Percentiles rank a stretch among this genome's conserved stretches.
Conservation (phyloP, 1,284 basidiomycete species). For the Wallemia hederae region DNA sequence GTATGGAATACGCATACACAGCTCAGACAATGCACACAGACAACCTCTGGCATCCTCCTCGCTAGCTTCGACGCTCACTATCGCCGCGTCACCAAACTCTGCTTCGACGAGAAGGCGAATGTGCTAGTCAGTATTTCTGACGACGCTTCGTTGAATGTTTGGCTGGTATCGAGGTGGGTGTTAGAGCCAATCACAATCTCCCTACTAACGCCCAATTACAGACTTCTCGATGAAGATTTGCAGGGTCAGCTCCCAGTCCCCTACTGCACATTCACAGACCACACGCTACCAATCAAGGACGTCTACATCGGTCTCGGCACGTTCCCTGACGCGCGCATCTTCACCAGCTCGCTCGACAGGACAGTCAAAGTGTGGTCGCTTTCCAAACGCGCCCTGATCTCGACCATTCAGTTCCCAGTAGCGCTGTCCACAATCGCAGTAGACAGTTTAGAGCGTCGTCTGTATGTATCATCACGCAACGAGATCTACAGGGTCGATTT, state of each 20-base stretch:
- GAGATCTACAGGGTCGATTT: slow-evolving; percentile 18
- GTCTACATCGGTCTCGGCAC: slow-evolving; percentile 43
- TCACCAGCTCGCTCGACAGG: slow-evolving; percentile 61
- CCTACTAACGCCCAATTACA: slow-evolving; percentile 2
- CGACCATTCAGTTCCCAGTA: slow-evolving; percentile 39
- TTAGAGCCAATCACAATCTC: slow-evolving; percentile 1
- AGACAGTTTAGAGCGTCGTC: neutral
- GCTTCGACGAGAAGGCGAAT: slow-evolving; percentile 51
- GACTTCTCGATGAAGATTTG: slow-evolving; percentile 32
- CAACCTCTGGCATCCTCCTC: slow-evolving; percentile 62
- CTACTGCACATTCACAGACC: slow-evolving; percentile 56
- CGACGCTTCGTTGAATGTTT: slow-evolving; percentile 63
- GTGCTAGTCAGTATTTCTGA: slow-evolving; percentile 61
- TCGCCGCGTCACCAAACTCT: slow-evolving; percentile 48
- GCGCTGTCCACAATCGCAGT: slow-evolving; percentile 30
- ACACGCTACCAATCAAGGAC: slow-evolving; percentile 65
- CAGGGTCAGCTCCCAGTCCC: slow-evolving; percentile 43
- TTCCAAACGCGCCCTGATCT: slow-evolving; percentile 44
- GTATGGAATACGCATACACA: neutral
- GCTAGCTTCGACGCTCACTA: slow-evolving; percentile 87
- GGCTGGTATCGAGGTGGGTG: slow-evolving; percentile 53
- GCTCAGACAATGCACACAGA: slow-evolving; percentile 20
- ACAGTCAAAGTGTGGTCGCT: slow-evolving; percentile 44
- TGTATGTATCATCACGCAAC: neutral
- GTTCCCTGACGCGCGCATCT: slow-evolving; percentile 37